Evolutionary conservation across 768 basidiomycete genomes (phyloP).

Genomic region (Gymnopilus junonius): DNA sequence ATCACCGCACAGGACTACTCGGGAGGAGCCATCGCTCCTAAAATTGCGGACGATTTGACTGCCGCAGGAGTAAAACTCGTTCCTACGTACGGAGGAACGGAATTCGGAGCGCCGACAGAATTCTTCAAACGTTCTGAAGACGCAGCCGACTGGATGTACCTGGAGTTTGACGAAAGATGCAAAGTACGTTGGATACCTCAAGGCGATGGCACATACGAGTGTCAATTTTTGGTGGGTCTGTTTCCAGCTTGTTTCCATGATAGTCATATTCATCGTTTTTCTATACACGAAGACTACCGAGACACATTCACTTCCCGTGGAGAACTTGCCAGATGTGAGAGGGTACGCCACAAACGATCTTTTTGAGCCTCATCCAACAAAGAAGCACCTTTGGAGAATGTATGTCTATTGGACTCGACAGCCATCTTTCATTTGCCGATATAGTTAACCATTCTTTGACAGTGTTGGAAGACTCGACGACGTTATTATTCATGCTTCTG

Average conservation of each 20-base stretch:
- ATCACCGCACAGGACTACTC: slow-evolving; percentile 30
- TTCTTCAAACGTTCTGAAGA: slow-evolving; percentile 17
- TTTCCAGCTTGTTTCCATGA: background rate
- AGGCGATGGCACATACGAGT: slow-evolving; percentile 42
- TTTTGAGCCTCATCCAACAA: slow-evolving; percentile 47
- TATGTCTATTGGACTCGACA: slow-evolving; percentile 19
- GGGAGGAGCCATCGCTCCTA: slow-evolving; percentile 40
- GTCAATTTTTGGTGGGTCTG: slow-evolving; percentile 38
- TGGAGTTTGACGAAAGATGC: slow-evolving; percentile 28
- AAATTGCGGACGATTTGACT: slow-evolving; percentile 36
- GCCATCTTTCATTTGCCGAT: background rate
- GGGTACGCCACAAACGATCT: slow-evolving; percentile 51
- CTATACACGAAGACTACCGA: slow-evolving; percentile 28
- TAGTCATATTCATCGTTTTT: background rate
- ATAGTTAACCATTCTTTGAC: background rate
- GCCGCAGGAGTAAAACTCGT: slow-evolving; percentile 36
- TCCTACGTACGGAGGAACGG: slow-evolving; percentile 41
- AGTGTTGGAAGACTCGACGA: slow-evolving; percentile 47
- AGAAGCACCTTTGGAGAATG: slow-evolving; percentile 46
- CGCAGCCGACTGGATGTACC: slow-evolving; percentile 34
- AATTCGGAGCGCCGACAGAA: slow-evolving; percentile 30
- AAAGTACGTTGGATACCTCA: slow-evolving; percentile 39
- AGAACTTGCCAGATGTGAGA: slow-evolving; percentile 37
- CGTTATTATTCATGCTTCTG: slow-evolving; percentile 37
- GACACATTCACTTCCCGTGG: slow-evolving; percentile 35